Conservation (phyloP, 2,329 filamentous ascomycete genomes). For the Curvularia hawaiiensis region DNA sequence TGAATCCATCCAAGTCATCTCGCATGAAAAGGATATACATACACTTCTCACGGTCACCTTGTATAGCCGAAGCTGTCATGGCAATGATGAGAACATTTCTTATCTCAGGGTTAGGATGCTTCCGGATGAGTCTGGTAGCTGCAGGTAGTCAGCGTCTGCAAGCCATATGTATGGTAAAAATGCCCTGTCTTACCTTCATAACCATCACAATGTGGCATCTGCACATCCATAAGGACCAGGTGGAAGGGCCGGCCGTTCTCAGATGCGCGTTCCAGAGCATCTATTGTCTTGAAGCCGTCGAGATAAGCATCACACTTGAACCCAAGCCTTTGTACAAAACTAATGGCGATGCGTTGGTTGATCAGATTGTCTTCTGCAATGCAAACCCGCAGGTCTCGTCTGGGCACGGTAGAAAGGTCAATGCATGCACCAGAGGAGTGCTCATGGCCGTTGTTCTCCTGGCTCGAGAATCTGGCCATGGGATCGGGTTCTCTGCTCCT, state of each 20-base stretch:
- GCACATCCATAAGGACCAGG: conserved; percentile 92
- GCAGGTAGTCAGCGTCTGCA: conserved; percentile 16
- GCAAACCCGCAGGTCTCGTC: conserved; percentile 81
- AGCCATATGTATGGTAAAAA: background rate
- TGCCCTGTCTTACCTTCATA: conserved; percentile 64
- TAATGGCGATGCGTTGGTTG: conserved; percentile 92
- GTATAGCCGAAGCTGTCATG: conserved; percentile 95
- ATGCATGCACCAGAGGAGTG: conserved; percentile 45
- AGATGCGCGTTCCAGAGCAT: conserved; percentile 77
- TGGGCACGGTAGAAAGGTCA: conserved; percentile 70
- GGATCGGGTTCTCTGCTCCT: conserved; percentile 55
- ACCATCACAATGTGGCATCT: conserved; percentile 93
- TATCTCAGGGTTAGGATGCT: conserved; percentile 76
- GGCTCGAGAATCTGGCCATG: conserved; percentile 61
- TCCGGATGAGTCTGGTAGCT: conserved; percentile 81
- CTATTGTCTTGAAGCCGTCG: conserved; percentile 86
- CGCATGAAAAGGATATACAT: background rate
- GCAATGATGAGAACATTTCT: conserved; percentile 89
- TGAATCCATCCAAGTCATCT: background rate
- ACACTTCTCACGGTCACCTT: conserved; percentile 84
- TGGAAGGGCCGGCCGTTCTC: conserved; percentile 79
- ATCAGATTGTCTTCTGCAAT: conserved; percentile 96
- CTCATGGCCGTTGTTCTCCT: conserved; percentile 51
- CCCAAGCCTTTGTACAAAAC: conserved; percentile 84
- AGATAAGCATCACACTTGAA: conserved; percentile 88